These are phyloP conservation scores for Rhodotorula toruloides DNA, from an alignment of 768 basidiomycete species.

Conservation along the genomic window DNA sequence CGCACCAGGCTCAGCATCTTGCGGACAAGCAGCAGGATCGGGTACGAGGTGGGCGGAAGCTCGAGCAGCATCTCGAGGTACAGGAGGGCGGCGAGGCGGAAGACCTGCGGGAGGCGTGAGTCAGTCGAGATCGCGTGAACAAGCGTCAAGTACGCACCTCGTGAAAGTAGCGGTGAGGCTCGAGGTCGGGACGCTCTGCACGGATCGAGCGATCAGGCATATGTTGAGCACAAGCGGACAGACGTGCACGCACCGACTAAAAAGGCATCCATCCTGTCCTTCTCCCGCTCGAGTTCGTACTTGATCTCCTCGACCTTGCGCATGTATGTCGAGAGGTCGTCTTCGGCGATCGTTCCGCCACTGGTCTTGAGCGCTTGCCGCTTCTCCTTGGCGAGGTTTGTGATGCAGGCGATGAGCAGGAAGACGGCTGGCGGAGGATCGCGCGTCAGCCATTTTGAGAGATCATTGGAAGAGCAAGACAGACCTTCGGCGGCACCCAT, in stretches of 20 bases:
- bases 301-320: constrained; percentile 13
- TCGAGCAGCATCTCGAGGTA: constrained; percentile 26
- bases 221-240: background rate
- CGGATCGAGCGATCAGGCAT: background rate
- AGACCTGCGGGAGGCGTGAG: too few relatives aligned
- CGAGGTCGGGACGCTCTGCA: constrained; percentile 20
- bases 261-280: constrained; percentile 10
- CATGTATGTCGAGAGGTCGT: constrained; percentile 4
- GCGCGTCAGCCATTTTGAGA: background rate
- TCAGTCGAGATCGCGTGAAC: too few relatives aligned
- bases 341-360: constrained; percentile 8
- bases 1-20: constrained; percentile 23
- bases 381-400: constrained; percentile 22
- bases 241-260: background rate
- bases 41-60: constrained; percentile 3
- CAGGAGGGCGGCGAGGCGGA: constrained; percentile 17
- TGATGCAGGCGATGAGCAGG: constrained; percentile 14
- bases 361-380: background rate
- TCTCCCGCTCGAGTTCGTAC: constrained; percentile 11
- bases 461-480: background rate
- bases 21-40: constrained; percentile 19
- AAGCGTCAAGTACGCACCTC: too few relatives aligned
- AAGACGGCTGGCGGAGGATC: constrained; percentile 9
- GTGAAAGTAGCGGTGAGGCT: constrained; percentile 24
- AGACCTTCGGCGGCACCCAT: constrained; percentile 16